Conservation (phyloP, 345 rosid genomes). For the Linum lewisii region DNA sequence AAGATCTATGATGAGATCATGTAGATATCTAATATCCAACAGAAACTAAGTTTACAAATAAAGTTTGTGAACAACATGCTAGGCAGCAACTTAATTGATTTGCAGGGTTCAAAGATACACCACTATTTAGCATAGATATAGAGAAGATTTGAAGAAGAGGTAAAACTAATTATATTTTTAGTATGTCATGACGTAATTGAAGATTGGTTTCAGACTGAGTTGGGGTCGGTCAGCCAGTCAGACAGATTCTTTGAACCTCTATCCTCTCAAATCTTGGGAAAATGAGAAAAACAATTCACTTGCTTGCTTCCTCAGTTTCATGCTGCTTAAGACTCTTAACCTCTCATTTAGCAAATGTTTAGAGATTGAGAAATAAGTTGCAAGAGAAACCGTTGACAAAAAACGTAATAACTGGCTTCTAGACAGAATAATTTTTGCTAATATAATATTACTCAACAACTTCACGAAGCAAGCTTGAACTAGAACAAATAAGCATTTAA, state of each 20-base stretch:
- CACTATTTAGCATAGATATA: slow-evolving; percentile 45
- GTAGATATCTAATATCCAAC: not conserved
- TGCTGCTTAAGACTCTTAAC: slow-evolving; percentile 10
- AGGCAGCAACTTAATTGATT: slow-evolving; percentile 6
- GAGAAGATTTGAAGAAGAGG: slow-evolving; percentile 18
- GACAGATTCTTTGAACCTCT: slow-evolving; percentile 29
- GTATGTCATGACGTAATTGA: slow-evolving; percentile 17
- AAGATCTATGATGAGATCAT: slow-evolving; percentile 31
- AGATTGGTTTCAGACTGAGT: slow-evolving; percentile 26
- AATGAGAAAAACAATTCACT: slow-evolving; percentile 35
- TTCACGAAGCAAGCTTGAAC: not conserved
- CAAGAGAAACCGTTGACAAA: slow-evolving; percentile 3
- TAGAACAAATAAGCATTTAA: not conserved
- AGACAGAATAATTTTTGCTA: not conserved
- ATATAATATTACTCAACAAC: not conserved
- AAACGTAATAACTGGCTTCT: not conserved
- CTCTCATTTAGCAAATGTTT: not conserved
- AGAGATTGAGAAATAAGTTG: slow-evolving; percentile 3
- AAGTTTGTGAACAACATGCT: slow-evolving; percentile 7
- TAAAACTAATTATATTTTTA: slow-evolving; percentile 12
- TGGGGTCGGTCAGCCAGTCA: slow-evolving; percentile 12
- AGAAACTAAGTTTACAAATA: slow-evolving; percentile 1
- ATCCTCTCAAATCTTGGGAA: slow-evolving; percentile 30
- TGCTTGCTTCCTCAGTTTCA: slow-evolving; percentile 33
- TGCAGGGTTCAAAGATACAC: slow-evolving; percentile 16